These are phyloP conservation scores for Daedalea quercina DNA, from an alignment of 768 basidiomycete genomes.

Conservation along the genomic window DNA sequence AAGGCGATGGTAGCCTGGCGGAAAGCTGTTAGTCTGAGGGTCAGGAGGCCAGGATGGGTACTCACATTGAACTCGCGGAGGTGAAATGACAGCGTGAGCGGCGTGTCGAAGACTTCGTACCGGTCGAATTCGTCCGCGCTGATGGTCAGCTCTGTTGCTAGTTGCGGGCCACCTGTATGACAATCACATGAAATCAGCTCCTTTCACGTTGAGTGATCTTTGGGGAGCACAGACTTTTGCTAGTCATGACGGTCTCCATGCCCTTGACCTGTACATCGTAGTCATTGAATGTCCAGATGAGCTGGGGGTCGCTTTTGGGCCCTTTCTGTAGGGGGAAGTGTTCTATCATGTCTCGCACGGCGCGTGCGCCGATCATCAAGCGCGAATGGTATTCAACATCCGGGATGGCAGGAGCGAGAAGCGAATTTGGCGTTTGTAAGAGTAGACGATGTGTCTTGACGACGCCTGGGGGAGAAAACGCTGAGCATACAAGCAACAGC, in stretches of 20 bases:
- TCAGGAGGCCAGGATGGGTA: neutral
- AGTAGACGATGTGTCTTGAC: conserved; percentile 75
- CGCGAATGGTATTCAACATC: conserved; percentile 53
- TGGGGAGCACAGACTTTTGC: conserved; percentile 41
- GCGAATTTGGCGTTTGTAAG: conserved; percentile 48
- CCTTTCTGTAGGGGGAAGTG: conserved; percentile 68
- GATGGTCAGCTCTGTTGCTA: conserved; percentile 72
- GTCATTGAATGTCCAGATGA: conserved; percentile 75
- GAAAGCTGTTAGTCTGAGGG: neutral
- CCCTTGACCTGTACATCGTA: conserved; percentile 65
- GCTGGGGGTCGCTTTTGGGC: conserved; percentile 64
- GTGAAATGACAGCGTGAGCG: conserved; percentile 72
- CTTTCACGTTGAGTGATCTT: neutral
- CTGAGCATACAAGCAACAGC: neutral
- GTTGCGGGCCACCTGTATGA: conserved; percentile 45
- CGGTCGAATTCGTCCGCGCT: conserved; percentile 76
- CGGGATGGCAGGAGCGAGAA: conserved; percentile 62
- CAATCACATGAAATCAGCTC: neutral
- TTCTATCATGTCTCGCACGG: conserved; percentile 72
- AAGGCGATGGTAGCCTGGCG: conserved; percentile 73
- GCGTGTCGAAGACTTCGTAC: conserved; percentile 58
- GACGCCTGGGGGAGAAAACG: conserved; percentile 53
- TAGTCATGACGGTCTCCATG: conserved; percentile 56
- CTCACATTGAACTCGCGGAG: conserved; percentile 77
- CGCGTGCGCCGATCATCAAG: conserved; percentile 65